Percentiles rank a stretch among this genome's conserved stretches.
Conservation (phyloP, 345 rosid genomes). For the Acer saccharum region DNA sequence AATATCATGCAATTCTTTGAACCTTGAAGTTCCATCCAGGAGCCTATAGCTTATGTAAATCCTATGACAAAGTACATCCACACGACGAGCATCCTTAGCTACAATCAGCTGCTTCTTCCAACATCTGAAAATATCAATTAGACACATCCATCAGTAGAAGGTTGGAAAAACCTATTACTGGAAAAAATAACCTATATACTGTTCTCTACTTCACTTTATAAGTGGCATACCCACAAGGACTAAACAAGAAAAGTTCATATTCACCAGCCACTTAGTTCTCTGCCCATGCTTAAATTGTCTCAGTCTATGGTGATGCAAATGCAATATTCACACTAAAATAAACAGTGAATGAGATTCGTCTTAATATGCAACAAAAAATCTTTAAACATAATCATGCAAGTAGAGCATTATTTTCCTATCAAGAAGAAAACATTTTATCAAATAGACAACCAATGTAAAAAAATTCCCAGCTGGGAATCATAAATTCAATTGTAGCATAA, state of each 20-base stretch:
- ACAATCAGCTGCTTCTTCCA: constrained; percentile 88
- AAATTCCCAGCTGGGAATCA: constrained; percentile 9
- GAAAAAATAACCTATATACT: constrained; percentile 8
- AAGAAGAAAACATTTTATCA: background rate
- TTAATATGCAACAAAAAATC: background rate
- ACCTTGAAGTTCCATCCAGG: constrained; percentile 70
- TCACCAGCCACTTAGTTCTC: constrained; percentile 11
- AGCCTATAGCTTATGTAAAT: constrained; percentile 81
- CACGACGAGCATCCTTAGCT: constrained; percentile 89
- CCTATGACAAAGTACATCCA: constrained; percentile 84
- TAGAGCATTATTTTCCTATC: background rate
- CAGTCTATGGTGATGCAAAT: background rate
- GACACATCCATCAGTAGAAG: constrained; percentile 23
- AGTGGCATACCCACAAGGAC: background rate
- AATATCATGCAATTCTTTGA: constrained; percentile 67
- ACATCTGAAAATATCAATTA: constrained; percentile 50
- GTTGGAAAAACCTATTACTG: constrained; percentile 10
- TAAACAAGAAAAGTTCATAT: background rate
- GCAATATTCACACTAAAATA: constrained; percentile 6
- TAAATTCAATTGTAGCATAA: background rate
- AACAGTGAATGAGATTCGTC: background rate
- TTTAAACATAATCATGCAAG: background rate
- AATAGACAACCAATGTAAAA: background rate
- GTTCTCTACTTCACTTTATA: background rate
- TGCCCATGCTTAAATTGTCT: background rate